Base-by-base conservation (phyloP, 352 stramenopile genomes). In the Globisporangium viniferum region DNA sequence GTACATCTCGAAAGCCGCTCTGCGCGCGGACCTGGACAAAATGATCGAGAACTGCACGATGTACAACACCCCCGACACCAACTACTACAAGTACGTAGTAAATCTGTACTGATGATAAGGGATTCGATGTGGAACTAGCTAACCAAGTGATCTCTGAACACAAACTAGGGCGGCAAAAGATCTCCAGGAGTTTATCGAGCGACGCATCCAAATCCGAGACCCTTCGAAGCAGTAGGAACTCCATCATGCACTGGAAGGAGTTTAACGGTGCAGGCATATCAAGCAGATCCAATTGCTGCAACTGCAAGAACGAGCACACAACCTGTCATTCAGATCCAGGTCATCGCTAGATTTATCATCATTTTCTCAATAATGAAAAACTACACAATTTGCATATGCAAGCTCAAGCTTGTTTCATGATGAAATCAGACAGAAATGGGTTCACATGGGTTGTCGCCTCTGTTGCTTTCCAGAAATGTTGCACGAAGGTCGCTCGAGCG, bases 41-140 rank as follows among this genome's bases (percentile, higher is more conserved):
- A 99, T 99, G 95, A 97, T 94, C 66, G 86, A 97, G 72, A 99
- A 99, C 78, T 99, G 97, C 78, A 98, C 92, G 68, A 72, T 85
- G 14, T 99, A 99, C 89, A 99, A 99, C 83, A 92, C 88, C 15
- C 82, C 88, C 60, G 90, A 91, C 20, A 98, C 93, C 68, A 99
- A 98, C 76, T 98, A 98, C 76, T 98, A 98, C 78, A 98, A 96
- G 87, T 98, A 93, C 60, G 84, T 88, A n/a, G n/a, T 36, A 20
- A 8, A 15, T 9, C 36, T 39, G 12, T 60, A 22, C 62, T 51
- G 29, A 1, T n/a, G 15, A n/a, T 49, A 22, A 8, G 18, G 4
- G 6, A 51, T 51, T 5, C 5, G 3, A 51, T 22, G 44, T 51
- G 44, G 44, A 24, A 51, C 44, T 51, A 20, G 5, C 44, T 49